Conservation (phyloP, 345 rosid species). For the Aethionema arabicum region DNA sequence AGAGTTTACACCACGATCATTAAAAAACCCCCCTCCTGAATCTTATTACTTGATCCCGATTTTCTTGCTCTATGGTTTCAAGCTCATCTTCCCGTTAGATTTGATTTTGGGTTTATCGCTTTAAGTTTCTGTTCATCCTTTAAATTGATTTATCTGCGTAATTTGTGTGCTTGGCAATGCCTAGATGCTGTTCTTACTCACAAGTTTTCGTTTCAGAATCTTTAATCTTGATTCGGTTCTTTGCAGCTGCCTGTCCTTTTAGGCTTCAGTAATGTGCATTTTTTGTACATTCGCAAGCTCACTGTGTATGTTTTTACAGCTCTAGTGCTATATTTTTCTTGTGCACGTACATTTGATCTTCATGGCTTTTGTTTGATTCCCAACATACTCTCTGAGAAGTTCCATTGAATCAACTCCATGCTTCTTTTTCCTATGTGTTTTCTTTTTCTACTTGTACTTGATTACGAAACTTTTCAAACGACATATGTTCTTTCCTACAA, state of each 20-base stretch:
- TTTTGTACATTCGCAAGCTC: too few species aligned
- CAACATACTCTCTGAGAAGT: background rate
- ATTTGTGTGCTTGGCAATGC: constrained; percentile 3
- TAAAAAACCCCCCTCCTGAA: background rate
- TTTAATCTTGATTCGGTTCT: background rate
- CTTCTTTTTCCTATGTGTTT: background rate
- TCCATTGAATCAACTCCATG: background rate
- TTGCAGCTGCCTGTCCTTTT: too few species aligned
- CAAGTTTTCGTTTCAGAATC: background rate
- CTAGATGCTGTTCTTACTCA: constrained; percentile 6
- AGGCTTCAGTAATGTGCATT: too few species aligned
- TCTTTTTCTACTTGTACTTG: background rate
- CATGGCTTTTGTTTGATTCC: constrained; percentile 5
- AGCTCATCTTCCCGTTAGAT: background rate
- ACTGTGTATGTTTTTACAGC: too few species aligned
- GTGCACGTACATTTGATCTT: background rate
- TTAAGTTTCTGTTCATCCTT: background rate
- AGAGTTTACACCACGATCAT: background rate
- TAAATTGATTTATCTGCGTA: background rate
- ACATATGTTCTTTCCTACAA: too few species aligned
- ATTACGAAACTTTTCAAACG: background rate
- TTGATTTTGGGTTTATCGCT: background rate
- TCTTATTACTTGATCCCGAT: background rate
- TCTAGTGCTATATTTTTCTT: background rate
- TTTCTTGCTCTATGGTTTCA: constrained; percentile 13